A percentile compares a stretch with the other conserved stretches of the same genome.
Evolutionary conservation across 805 yeast species (phyloP).

Genomic region (Wickerhamomyces canadensis): DNA sequence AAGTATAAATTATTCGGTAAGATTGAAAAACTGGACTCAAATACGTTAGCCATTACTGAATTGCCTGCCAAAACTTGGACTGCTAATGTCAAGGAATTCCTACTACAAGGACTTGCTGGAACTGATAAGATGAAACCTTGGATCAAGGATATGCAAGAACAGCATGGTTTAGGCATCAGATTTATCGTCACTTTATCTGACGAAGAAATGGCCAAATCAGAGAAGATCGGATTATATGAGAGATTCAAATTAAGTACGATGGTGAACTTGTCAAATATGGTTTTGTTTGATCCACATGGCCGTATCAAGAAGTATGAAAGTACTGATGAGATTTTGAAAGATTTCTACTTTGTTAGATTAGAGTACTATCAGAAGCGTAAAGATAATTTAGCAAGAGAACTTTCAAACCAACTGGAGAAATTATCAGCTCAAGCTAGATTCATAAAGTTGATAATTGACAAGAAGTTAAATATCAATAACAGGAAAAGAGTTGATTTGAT

Average conservation of each 20-base stretch:
- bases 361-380: constrained; percentile 90
- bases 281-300: constrained; percentile 88
- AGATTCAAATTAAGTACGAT: constrained; percentile 72
- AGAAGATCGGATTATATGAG: constrained; percentile 71
- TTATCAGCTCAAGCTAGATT: constrained; percentile 83
- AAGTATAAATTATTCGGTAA: constrained; percentile 74
- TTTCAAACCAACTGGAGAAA: constrained; percentile 71
- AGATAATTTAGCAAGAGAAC: constrained; percentile 62
- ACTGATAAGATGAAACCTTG: constrained; percentile 70
- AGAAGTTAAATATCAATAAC: constrained; percentile 64
- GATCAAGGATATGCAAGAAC: constrained; percentile 94
- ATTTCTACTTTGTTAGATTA: constrained; percentile 79
- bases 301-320: constrained; percentile 76
- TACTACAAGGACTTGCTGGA: constrained; percentile 70
- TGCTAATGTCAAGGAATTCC: constrained; percentile 77
- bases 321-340: constrained; percentile 73
- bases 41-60: constrained; percentile 83
- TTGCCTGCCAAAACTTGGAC: constrained; percentile 94
- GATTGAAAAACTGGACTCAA: constrained; percentile 75
- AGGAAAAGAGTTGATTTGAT: constrained; percentile 63
- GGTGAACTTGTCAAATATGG: constrained; percentile 80
- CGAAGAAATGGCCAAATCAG: constrained; percentile 81
- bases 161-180: constrained; percentile 76
- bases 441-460: constrained; percentile 82
- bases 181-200: constrained; percentile 70